Evolutionary conservation across 768 basidiomycete species (phyloP), one percentile per base, ranked within the genome.

Genomic region (Cystoderma amianthinum): DNA sequence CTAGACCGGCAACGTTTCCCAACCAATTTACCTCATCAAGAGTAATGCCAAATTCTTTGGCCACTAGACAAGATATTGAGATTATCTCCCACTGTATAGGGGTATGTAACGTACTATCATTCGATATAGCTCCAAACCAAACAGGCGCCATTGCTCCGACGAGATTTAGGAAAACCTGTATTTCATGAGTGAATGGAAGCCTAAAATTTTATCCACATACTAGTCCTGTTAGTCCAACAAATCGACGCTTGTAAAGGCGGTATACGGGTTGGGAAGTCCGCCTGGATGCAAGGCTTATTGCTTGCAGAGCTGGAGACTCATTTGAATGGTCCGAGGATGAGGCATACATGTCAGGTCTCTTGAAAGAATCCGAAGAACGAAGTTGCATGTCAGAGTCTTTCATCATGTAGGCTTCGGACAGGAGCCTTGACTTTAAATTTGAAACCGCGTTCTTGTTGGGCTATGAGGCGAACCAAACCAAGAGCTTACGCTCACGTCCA

Each of bases 91-190:
- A 18, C 21, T 16, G n/a, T 24, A 39, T 18, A 5, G 19, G 5
- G 17, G 4, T 11, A 11, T 19, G 16, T 10, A 12, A 46, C 68
- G 32, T 36, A 88, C 87, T 67, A 50, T 80, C 57, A 32, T 78
- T 79, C 0, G 88, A 67, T 41, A 93, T 90, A 2, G 89, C 85
- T 3, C 88, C 87, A 51, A 91, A 92, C 87, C 87, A 92, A 3
- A 83, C 72, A 75, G 78, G 80, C 5, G 72, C 62, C 80, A 85
- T 77, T 4, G 75, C 85, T 2, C 71, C 64, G 9, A 79, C 69
- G 30, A 82, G 55, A 41, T 79, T 83, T 22, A 90, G 60, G 21
- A 82, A 21, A 7, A 82, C 65, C 85, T 86, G 32, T 6, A 24
- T 13, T 36, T 7, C 12, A 36, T 36, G 19, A 5, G 37, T 38